Conservation (phyloP, 495 filamentous ascomycete genomes). For the Lichina pygmaea region DNA sequence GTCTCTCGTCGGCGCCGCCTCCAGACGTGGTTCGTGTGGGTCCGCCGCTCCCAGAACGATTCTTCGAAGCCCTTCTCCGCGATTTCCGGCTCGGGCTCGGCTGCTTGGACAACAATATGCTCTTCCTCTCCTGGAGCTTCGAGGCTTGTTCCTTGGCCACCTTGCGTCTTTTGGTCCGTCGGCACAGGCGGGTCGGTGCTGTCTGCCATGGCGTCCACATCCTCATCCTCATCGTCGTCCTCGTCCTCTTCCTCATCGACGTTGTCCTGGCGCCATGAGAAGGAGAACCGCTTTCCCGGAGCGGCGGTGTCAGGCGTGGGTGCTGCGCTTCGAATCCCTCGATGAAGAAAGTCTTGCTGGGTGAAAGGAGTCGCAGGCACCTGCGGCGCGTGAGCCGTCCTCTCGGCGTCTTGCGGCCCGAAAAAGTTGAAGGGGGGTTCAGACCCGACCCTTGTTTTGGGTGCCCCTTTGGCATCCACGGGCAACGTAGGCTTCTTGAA, state of each 20-base stretch:
- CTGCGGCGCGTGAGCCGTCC: constrained; percentile 13
- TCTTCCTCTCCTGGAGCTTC: constrained; percentile 1
- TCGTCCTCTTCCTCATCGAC: constrained; percentile 10
- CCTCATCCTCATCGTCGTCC: constrained; percentile 11
- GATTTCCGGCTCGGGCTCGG: constrained; percentile 7
- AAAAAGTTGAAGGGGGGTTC: constrained; percentile 36
- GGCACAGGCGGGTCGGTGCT: background rate
- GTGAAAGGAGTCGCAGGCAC: constrained; percentile 60
- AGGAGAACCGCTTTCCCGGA: constrained; percentile 22
- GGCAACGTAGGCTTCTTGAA: constrained; percentile 42
- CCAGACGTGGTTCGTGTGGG: constrained; percentile 77
- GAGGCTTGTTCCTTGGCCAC: background rate
- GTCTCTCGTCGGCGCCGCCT: constrained; percentile 58
- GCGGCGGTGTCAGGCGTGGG: constrained; percentile 89
- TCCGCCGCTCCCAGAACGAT: constrained; percentile 80
- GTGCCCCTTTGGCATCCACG: constrained; percentile 9
- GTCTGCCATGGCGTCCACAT: constrained; percentile 1
- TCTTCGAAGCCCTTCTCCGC: constrained; percentile 50
- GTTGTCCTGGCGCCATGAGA: constrained; percentile 20
- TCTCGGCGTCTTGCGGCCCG: constrained; percentile 25
- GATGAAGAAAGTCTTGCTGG: constrained; percentile 43
- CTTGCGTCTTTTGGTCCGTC: background rate
- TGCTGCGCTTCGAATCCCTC: constrained; percentile 56
- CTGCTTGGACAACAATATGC: background rate
- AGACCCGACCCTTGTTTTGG: constrained; percentile 13